phyloP scores from a whole-genome alignment of 306 rosid species.

The Rosa persica region DNA sequence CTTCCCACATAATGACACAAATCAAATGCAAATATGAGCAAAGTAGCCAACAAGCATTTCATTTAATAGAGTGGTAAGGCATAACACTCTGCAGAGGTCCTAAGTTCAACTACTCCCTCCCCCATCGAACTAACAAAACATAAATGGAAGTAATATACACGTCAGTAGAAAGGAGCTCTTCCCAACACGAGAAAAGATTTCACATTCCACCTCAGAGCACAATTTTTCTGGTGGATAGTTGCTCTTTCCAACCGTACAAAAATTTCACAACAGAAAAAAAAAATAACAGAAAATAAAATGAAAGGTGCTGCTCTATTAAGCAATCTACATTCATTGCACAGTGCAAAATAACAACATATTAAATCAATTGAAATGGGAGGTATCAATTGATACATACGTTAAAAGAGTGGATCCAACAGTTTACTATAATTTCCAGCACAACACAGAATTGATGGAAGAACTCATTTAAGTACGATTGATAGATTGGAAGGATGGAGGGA shows the following conservation, averaged over 20 bases:
- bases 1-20: too few species aligned
- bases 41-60: too few species aligned
- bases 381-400: not conserved
- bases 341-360: not conserved
- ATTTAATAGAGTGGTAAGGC: too few species aligned
- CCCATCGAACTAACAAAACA: not conserved
- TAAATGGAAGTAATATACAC: too few species aligned
- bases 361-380: not conserved
- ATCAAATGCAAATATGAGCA: not conserved
- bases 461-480: not conserved
- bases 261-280: too few species aligned
- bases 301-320: not conserved
- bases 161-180: not conserved
- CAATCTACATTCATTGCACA: not conserved
- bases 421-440: not conserved
- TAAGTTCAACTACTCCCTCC: not conserved
- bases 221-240: not conserved
- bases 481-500: not conserved
- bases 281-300: not conserved
- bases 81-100: not conserved
- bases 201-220: not conserved
- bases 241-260: not conserved
- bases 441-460: not conserved
- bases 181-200: not conserved
- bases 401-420: not conserved